A percentile compares a stretch with the other conserved stretches of the same genome.
Evolutionary conservation across 805 yeast species (phyloP).

Genomic region (Zygosaccharomyces rouxii): DNA sequence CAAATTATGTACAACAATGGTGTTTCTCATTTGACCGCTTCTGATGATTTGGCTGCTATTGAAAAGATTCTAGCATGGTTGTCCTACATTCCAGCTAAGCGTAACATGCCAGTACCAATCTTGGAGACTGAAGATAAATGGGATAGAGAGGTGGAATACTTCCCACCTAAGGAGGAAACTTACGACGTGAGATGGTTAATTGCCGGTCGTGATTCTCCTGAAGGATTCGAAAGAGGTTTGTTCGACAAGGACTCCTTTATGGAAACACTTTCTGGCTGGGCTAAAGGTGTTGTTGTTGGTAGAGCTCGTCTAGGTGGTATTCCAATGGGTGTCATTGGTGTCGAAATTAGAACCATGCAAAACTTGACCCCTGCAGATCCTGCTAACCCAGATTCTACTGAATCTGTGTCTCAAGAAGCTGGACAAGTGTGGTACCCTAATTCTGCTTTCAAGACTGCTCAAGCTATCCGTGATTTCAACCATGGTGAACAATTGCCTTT

Average conservation of each 20-base stretch:
- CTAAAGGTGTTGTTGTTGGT: constrained; percentile 96
- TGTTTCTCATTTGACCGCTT: constrained; percentile 96
- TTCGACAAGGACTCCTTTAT: constrained; percentile 92
- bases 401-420: constrained; percentile 83
- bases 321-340: constrained; percentile 97
- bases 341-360: constrained; percentile 86
- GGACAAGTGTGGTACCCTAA: constrained; percentile 99
- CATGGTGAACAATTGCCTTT: constrained; percentile 96
- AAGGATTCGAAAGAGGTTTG: constrained; percentile 74
- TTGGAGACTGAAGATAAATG: constrained; percentile 76
- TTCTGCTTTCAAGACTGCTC: constrained; percentile 98
- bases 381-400: constrained; percentile 94
- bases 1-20: constrained; percentile 98
- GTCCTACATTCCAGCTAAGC: constrained; percentile 87
- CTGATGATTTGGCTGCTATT: constrained; percentile 95
- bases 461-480: constrained; percentile 96
- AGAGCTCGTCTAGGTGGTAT: constrained; percentile 99
- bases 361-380: constrained; percentile 96
- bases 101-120: constrained; percentile 87
- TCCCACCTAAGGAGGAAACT: constrained; percentile 64
- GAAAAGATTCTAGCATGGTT: constrained; percentile 93
- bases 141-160: constrained; percentile 88
- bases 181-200: constrained; percentile 96
- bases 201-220: constrained; percentile 69
- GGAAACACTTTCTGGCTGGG: constrained; percentile 98